These are phyloP conservation scores for Trichoderma endophyticum DNA, from an alignment of 2,329 filamentous ascomycete species.

Conservation along the genomic window DNA sequence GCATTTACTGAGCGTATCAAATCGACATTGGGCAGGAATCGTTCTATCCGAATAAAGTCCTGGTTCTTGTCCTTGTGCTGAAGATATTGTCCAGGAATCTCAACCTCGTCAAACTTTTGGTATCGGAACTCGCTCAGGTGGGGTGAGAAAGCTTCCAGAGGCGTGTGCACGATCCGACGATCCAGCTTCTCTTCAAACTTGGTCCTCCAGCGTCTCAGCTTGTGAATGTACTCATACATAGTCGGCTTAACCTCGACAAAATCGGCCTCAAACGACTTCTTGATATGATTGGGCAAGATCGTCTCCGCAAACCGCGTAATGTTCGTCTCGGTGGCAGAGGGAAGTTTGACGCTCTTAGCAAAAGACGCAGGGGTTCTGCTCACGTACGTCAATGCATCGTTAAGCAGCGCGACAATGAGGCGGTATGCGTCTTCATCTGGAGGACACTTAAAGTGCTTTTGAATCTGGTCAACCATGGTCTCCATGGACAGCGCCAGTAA, in stretches of 20 bases:
- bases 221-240: constrained; percentile 98
- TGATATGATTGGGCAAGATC: constrained; percentile 89
- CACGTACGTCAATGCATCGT: constrained; percentile 91
- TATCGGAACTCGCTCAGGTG: constrained; percentile 96
- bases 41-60: constrained; percentile 95
- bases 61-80: constrained; percentile 99
- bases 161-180: constrained; percentile 67
- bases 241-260: constrained; percentile 94
- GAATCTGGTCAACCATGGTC: constrained; percentile 98
- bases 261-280: constrained; percentile 95
- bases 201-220: constrained; percentile 90
- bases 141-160: constrained; percentile 81
- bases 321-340: constrained; percentile 86
- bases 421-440: constrained; percentile 97
- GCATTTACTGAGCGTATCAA: constrained; percentile 86
- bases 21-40: constrained; percentile 93
- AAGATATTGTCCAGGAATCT: constrained; percentile 94
- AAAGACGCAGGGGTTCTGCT: constrained; percentile 83
- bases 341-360: constrained; percentile 86
- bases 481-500: constrained; percentile 97
- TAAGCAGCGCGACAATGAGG: constrained; percentile 93
- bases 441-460: constrained; percentile 98
- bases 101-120: constrained; percentile 97
- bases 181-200: constrained; percentile 98
- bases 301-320: constrained; percentile 96